Evolutionary conservation across 768 basidiomycete species (phyloP), one percentile per base, ranked within the genome.

Genomic region (Clitopilus passeckerianus): DNA sequence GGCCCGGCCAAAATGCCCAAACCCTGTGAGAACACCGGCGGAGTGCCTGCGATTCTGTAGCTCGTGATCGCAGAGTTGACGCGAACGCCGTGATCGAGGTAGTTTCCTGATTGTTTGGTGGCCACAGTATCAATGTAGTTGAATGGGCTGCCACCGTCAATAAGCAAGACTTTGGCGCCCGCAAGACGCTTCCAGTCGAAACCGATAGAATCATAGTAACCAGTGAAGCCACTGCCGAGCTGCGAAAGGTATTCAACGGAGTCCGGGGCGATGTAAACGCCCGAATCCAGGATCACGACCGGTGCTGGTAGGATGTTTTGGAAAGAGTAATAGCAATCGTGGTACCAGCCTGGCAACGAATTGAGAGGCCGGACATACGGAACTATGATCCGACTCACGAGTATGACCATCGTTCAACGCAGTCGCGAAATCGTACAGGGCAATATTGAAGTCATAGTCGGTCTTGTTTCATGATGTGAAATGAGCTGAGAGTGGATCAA

Each of bases 371-470:
- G 22, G 57, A 23, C 7, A 33, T 33, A 9, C 15, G 22, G 23
- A 37, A 6, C 37, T 24, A 24, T 14, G 33, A 16, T 6, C 46
- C 41, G 34, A 66, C 77, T 27, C 69, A 83, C 85, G 77, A 12
- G 86, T 88, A 65, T 87, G 86, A 6, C 86, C 86, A 65, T 87
- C 86, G 64, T 88, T 87, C 50, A 88, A 63, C 54, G 77, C 77
- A 16, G 75, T 83, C 0, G 77, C 79, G 60, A 84, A 80, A 57
- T 83, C 74, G 60, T 80, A 86, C 16, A 88, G 64, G 41, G 77
- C 85, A 52, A 72, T 73, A 64, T 81, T 86, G 70, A 88, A 86
- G 65, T 86, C 85, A 60, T 85, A 88, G 62, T 87, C 86, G 7
- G 85, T 85, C 83, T 88, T 16, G 30, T 30, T 57, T 5, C 23